These are phyloP conservation scores for Monascus ruber DNA, from an alignment of 2,329 filamentous ascomycete genomes.

Conservation along the genomic window DNA sequence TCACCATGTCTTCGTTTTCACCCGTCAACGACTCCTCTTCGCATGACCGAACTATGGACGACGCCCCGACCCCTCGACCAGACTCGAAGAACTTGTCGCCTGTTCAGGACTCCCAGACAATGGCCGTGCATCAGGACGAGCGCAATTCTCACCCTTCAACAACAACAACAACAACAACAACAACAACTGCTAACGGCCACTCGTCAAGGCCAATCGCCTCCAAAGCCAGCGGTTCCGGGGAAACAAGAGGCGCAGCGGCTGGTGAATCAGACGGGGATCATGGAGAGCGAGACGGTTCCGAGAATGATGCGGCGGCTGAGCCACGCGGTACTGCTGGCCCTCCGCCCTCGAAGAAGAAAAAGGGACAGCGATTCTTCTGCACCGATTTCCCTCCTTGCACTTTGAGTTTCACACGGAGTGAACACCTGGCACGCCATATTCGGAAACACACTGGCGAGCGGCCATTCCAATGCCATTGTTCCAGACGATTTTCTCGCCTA, in stretches of 20 bases:
- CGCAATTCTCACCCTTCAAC: conserved; percentile 14
- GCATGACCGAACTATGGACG: conserved; percentile 34
- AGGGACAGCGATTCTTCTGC: conserved; percentile 91
- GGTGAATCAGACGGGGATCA: conserved; percentile 62
- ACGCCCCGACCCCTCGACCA: conserved; percentile 46
- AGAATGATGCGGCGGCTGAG: conserved; percentile 36
- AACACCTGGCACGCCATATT: conserved; percentile 90
- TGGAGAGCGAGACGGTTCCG: conserved; percentile 54
- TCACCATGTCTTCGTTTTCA: conserved; percentile 47
- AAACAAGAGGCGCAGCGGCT: conserved; percentile 57
- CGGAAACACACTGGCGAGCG: conserved; percentile 97
- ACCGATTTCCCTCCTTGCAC: conserved; percentile 90
- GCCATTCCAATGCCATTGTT: conserved; percentile 93
- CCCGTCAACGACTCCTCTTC: conserved; percentile 48
- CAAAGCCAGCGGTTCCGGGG: conserved; percentile 32
- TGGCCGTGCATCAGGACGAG: conserved; percentile 13
- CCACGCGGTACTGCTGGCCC: conserved; percentile 35
- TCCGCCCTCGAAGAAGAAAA: conserved; percentile 76
- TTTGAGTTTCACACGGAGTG: conserved; percentile 88
- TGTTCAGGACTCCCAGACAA: not conserved
- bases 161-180: not conserved
- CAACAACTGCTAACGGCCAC: not conserved
- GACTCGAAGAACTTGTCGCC: conserved; percentile 24
- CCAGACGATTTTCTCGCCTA: conserved; percentile 78
- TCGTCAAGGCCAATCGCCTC: conserved; percentile 34